Evolutionary conservation across 148 eudicot species (phyloP).

Genomic region (Rhododendron kiyosumense): DNA sequence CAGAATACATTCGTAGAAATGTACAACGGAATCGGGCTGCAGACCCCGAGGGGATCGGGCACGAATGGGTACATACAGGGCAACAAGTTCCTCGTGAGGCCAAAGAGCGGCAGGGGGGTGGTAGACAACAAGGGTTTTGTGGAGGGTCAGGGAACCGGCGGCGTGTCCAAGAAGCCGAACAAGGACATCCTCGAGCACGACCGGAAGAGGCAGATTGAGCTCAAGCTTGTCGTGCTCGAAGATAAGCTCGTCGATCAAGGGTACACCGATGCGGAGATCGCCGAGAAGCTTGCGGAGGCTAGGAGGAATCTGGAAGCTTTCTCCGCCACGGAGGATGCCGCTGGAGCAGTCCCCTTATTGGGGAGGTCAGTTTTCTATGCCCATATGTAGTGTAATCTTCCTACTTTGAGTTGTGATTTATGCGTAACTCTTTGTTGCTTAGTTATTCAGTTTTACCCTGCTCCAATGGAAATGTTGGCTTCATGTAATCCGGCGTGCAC

Average conservation of each 20-base stretch:
- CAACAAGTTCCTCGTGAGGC: slow-evolving; percentile 66
- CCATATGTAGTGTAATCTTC: background rate
- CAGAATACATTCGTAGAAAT: slow-evolving; percentile 19
- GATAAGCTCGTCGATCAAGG: slow-evolving; percentile 81
- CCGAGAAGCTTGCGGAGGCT: slow-evolving; percentile 58
- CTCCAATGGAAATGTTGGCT: background rate
- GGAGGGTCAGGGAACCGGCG: slow-evolving; percentile 67
- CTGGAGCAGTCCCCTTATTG: slow-evolving; percentile 16
- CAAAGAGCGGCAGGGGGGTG: slow-evolving; percentile 37
- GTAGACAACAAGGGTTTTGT: slow-evolving; percentile 45
- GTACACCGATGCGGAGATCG: slow-evolving; percentile 63
- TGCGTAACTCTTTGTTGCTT: background rate
- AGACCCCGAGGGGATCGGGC: slow-evolving; percentile 87
- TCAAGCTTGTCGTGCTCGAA: slow-evolving; percentile 69
- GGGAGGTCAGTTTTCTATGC: slow-evolving; percentile 26
- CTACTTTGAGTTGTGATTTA: background rate
- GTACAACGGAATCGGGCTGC: slow-evolving; percentile 95
- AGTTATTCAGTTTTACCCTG: background rate
- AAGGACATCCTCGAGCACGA: slow-evolving; percentile 87
- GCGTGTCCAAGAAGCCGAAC: slow-evolving; percentile 57
- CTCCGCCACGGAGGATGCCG: slow-evolving; percentile 29
- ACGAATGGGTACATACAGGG: slow-evolving; percentile 86
- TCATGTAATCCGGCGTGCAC: background rate
- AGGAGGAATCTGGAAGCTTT: slow-evolving; percentile 57
- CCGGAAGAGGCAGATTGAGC: slow-evolving; percentile 91